These are phyloP conservation scores for Aspergillus sp. DNA, from an alignment of 2,329 filamentous ascomycete genomes.

Conservation along the genomic window DNA sequence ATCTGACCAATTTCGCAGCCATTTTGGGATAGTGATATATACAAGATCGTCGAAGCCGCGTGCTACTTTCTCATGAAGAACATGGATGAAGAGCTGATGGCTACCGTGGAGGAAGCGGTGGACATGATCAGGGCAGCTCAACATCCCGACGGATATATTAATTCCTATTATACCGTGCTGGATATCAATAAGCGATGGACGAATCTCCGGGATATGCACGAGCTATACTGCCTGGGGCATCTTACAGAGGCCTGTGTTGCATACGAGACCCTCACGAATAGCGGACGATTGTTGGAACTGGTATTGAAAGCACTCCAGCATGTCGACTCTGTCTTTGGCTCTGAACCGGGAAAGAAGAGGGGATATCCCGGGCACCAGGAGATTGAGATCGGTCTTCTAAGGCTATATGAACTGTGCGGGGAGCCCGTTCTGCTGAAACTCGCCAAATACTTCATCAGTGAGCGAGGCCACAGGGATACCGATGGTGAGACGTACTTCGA, in stretches of 20 bases:
- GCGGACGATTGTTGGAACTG: constrained; percentile 52
- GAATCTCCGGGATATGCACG: constrained; percentile 62
- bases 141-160: constrained; percentile 61
- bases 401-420: constrained; percentile 45
- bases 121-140: constrained; percentile 59
- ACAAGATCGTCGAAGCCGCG: constrained; percentile 64
- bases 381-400: constrained; percentile 52
- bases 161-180: constrained; percentile 62
- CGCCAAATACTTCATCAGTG: constrained; percentile 51
- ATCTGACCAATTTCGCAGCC: constrained; percentile 23
- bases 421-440: constrained; percentile 45
- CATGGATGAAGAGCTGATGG: constrained; percentile 48
- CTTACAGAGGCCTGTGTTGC: constrained; percentile 62
- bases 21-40: constrained; percentile 61
- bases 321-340: constrained; percentile 54
- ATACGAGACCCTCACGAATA: constrained; percentile 54
- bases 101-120: constrained; percentile 57
- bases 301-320: constrained; percentile 57
- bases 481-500: constrained; percentile 55
- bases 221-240: constrained; percentile 57
- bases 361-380: constrained; percentile 63
- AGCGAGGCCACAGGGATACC: constrained; percentile 55
- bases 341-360: constrained; percentile 49
- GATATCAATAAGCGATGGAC: constrained; percentile 57
- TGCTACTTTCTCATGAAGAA: constrained; percentile 53